These are phyloP conservation scores for Penstemon davidsonii DNA, from an alignment of 257 asterid genomes.

Conservation along the genomic window DNA sequence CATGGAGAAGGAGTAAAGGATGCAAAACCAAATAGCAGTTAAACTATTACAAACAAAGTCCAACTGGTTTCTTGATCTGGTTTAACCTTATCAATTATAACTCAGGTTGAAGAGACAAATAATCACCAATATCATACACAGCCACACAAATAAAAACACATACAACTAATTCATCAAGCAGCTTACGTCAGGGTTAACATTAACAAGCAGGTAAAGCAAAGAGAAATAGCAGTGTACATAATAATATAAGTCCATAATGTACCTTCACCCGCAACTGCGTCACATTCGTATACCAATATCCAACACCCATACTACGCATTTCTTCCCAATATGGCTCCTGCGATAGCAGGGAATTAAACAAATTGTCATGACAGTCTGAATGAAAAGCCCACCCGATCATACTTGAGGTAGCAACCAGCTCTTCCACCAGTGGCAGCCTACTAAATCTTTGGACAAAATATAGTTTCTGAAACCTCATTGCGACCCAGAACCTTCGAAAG, in stretches of 20 bases:
- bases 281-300: slow-evolving; percentile 88
- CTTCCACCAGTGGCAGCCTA: slow-evolving; percentile 57
- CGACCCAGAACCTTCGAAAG: slow-evolving; percentile 87
- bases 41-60: slow-evolving; percentile 10
- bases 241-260: slow-evolving; percentile 35
- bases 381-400: slow-evolving; percentile 92
- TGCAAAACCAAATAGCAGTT: slow-evolving; percentile 13
- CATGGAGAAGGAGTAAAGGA: slow-evolving; percentile 14
- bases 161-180: slow-evolving; percentile 16
- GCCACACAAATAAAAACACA: slow-evolving; percentile 23
- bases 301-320: slow-evolving; percentile 83
- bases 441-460: slow-evolving; percentile 63
- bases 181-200: slow-evolving; percentile 20
- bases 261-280: slow-evolving; percentile 80
- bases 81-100: slow-evolving; percentile 13
- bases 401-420: slow-evolving; percentile 62
- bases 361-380: slow-evolving; percentile 88
- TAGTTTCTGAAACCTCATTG: slow-evolving; percentile 66
- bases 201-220: slow-evolving; percentile 20
- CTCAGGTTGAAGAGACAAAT: slow-evolving; percentile 21
- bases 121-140: slow-evolving; percentile 15
- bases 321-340: slow-evolving; percentile 91
- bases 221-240: slow-evolving; percentile 6
- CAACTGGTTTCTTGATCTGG: not conserved
- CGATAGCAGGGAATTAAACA: slow-evolving; percentile 78